A percentile compares a stretch with the other conserved stretches of the same genome.
These are phyloP conservation scores for Nyctanthes arbortristis DNA, from an alignment of 257 asterid species.

Conservation along the genomic window DNA sequence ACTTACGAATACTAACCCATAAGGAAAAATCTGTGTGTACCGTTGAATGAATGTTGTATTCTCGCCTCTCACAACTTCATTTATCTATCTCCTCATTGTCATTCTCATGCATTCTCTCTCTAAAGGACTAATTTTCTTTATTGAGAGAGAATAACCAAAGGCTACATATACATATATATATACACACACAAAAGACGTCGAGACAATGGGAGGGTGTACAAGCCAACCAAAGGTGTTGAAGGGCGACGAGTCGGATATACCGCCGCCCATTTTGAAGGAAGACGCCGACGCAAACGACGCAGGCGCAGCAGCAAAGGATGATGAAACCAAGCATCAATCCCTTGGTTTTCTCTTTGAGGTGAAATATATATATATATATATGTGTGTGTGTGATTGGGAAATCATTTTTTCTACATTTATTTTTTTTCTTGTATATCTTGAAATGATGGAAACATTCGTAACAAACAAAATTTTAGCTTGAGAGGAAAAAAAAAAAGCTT, in stretches of 20 bases:
- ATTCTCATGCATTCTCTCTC: not conserved
- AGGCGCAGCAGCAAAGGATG: not conserved
- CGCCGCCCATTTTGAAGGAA: not conserved
- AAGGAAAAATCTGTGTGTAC: not conserved
- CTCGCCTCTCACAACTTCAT: not conserved
- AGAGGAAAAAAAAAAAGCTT: too few relatives aligned
- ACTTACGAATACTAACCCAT: too few relatives aligned
- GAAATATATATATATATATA: not conserved
- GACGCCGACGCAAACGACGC: not conserved
- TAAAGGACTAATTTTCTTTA: not conserved
- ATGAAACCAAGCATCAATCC: not conserved
- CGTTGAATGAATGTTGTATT: not conserved
- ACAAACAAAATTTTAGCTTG: too few relatives aligned
- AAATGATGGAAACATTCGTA: too few relatives aligned
- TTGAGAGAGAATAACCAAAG: not conserved
- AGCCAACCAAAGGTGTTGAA: not conserved
- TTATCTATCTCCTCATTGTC: not conserved
- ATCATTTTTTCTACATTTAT: too few relatives aligned
- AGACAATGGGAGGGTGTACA: not conserved
- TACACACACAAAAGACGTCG: not conserved
- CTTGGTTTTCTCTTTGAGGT: not conserved
- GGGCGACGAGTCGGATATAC: not conserved
- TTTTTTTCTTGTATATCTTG: too few relatives aligned
- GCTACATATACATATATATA: not conserved
- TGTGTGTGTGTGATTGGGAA: too few relatives aligned